phyloP scores from a whole-genome alignment of 306 rosid species.

The Boehmeria nivea region DNA sequence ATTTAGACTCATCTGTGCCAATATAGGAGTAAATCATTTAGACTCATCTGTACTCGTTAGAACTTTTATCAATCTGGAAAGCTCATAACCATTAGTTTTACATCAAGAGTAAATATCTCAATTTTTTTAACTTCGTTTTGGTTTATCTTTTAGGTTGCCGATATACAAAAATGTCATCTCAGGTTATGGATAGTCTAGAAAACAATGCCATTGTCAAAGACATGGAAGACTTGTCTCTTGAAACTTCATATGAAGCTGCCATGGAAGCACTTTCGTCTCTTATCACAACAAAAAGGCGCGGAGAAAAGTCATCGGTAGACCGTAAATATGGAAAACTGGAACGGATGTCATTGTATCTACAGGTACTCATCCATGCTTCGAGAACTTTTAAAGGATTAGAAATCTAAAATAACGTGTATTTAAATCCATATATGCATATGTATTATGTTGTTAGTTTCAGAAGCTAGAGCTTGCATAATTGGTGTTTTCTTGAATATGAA shows the following conservation, averaged over 20 bases:
- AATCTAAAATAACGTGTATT: neutral
- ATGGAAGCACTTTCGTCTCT: conserved; percentile 78
- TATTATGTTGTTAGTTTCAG: conserved; percentile 2
- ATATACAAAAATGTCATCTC: conserved; percentile 27
- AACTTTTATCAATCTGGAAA: neutral
- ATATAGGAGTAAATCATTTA: neutral
- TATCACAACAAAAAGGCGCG: conserved; percentile 52
- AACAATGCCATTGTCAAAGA: conserved; percentile 30
- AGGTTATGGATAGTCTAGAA: conserved; percentile 22
- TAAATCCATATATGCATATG: neutral
- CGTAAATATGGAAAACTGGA: conserved; percentile 34
- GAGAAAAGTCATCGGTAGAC: conserved; percentile 32
- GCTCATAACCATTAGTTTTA: neutral
- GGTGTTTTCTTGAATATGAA: no score
- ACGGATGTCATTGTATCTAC: conserved; percentile 50
- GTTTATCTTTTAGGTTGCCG: conserved; percentile 35
- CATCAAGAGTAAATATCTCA: conserved; percentile 1
- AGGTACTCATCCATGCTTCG: conserved; percentile 31
- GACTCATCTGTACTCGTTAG: neutral
- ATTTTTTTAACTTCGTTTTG: conserved; percentile 17
- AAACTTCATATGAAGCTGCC: conserved; percentile 48
- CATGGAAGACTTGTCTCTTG: conserved; percentile 17
- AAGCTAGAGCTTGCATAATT: conserved; percentile 1
- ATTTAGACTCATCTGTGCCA: neutral
- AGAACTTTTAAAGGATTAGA: neutral